Evolutionary conservation across 306 rosid species (phyloP), one percentile per base, ranked within the genome.

Genomic region (Pterocarpus santalinus): DNA sequence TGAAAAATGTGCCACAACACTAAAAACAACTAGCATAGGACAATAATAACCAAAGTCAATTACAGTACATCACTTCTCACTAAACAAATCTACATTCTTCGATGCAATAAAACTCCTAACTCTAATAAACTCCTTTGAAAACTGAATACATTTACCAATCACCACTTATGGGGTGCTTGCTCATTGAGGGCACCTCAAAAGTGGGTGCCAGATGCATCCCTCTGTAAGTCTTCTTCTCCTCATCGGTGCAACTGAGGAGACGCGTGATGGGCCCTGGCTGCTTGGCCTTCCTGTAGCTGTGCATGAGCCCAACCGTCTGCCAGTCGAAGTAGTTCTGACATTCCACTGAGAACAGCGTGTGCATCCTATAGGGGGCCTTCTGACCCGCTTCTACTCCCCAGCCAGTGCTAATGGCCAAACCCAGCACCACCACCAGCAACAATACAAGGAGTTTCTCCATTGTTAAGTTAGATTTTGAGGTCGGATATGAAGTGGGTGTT

Each of bases 141-240:
- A 22, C 28, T 22, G 28, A 22, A 22, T 22, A 22, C 28, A 22
- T 22, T 66, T 83, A 95, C 98, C 98, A 95, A 75, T 95, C 99
- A 53, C 99, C 98, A 88, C 98, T 95, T 88, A 64, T 95, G 36
- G 99, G 99, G 75, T 95, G 99, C 83, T 77, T 91, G 80, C 99
- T 95, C 98, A 93, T 93, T 4, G 98, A 95, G 61, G 99, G 99
- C 28, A 93, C 98, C 88, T 90, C 92, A 85, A 95, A 85, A 15
- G 99, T 95, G 17, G 99, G 99, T 67, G 99, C 99, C 91, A 95
- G 88, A 85, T 86, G 79, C 99, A 93, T 90, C 70, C 99, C 99
- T 80, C 38, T 88, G 74, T 95, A 95, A 5, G 81, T 88, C 91
- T 87, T 93, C 94, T 89, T 93, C 94, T 93, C 92, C 60, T 95